These are phyloP conservation scores for Trichaptum fuscoviolaceum DNA, from an alignment of 768 basidiomycete genomes.

Conservation along the genomic window DNA sequence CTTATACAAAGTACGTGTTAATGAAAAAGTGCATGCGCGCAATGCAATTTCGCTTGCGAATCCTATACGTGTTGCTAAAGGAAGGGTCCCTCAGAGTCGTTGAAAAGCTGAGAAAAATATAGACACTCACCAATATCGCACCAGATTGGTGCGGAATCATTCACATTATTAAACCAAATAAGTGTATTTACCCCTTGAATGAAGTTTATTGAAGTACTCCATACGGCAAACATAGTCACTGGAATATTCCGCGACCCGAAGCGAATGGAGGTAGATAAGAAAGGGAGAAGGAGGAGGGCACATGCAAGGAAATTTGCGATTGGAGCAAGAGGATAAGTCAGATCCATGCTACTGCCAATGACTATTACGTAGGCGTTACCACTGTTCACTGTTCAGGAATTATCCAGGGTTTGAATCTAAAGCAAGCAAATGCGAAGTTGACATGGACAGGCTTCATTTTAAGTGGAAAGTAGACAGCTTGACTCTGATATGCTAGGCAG, in stretches of 20 bases:
- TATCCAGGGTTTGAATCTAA: too few relatives aligned
- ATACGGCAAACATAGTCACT: not conserved
- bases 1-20: not conserved
- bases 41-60: not conserved
- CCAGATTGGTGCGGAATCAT: not conserved
- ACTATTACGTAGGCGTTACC: too few relatives aligned
- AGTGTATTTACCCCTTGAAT: not conserved
- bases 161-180: not conserved
- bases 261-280: not conserved
- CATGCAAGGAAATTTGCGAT: not conserved
- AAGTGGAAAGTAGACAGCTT: too few relatives aligned
- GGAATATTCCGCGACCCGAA: not conserved
- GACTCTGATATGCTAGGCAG: too few relatives aligned
- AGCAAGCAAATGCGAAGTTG: too few relatives aligned
- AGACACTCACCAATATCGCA: conserved; percentile 2
- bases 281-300: not conserved
- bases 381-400: too few relatives aligned
- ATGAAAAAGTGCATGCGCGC: not conserved
- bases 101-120: not conserved
- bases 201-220: not conserved
- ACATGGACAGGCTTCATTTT: too few relatives aligned
- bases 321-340: not conserved
- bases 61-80: not conserved
- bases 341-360: too few relatives aligned
- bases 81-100: not conserved